Evolutionary conservation across 192 early-diverging fungal genomes (phyloP).

Genomic region (Linnemannia hyalina): DNA sequence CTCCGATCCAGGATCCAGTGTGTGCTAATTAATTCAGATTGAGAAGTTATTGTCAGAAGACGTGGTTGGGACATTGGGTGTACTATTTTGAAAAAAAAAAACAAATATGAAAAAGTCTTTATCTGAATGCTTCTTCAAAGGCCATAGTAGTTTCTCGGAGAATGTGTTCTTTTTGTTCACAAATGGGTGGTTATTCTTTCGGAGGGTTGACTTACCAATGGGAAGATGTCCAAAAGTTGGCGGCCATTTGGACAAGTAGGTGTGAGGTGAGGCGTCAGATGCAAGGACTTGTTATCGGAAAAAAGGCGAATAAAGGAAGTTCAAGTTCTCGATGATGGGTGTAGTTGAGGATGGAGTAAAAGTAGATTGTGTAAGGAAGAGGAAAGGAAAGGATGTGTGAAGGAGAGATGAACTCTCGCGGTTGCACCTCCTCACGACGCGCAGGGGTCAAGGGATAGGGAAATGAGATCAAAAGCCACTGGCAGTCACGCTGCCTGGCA

Average conservation of each 20-base stretch:
- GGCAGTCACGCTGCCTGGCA: neutral
- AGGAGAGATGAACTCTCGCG: neutral
- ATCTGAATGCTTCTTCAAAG: neutral
- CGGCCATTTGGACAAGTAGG: conserved; percentile 64
- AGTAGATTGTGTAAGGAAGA: neutral
- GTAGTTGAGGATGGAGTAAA: neutral
- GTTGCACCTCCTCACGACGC: neutral
- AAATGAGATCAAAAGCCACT: neutral
- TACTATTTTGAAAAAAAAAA: neutral
- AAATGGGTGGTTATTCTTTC: neutral
- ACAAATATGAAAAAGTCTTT: neutral
- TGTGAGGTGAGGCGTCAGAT: conserved; percentile 5
- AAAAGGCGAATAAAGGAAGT: neutral
- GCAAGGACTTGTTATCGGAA: neutral
- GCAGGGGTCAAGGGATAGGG: neutral
- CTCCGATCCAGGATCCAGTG: conserved; percentile 74
- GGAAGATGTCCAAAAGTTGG: conserved; percentile 82
- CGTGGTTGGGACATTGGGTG: too few relatives aligned
- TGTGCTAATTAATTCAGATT: conserved; percentile 45
- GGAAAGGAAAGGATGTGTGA: neutral
- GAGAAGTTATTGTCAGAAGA: neutral
- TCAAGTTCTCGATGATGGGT: neutral
- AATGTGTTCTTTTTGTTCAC: neutral
- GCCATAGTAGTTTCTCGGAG: neutral
- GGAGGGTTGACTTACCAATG: conserved; percentile 65